Evolutionary conservation across 805 yeast genomes (phyloP).

Genomic region (Candida wancherniae): DNA sequence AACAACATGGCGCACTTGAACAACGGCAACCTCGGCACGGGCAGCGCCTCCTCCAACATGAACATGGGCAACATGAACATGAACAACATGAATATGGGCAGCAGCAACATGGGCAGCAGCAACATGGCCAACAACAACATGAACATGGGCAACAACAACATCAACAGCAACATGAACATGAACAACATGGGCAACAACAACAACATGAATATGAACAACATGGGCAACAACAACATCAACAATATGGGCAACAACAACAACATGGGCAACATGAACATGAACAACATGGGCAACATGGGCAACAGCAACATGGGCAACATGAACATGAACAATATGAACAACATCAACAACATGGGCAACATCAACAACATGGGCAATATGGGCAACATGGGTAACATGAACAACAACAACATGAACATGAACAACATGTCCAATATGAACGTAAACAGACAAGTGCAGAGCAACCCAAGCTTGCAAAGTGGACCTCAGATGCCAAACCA

Average conservation of each 20-base stretch:
- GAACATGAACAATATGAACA: slow-evolving; percentile 12
- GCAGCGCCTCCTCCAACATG: slow-evolving; percentile 4
- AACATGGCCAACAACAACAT: slow-evolving; percentile 11
- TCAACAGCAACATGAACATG: slow-evolving; percentile 5
- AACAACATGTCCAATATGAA: slow-evolving; percentile 14
- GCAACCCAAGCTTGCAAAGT: slow-evolving; percentile 6
- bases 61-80: slow-evolving; percentile 5
- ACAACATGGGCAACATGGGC: slow-evolving; percentile 9
- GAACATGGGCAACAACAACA: slow-evolving; percentile 2
- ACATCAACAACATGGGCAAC: slow-evolving; percentile 7
- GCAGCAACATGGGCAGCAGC: slow-evolving; percentile 6
- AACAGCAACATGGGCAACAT: slow-evolving; percentile 11
- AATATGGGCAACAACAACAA: slow-evolving; percentile 7
- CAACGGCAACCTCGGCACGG: slow-evolving; percentile 5
- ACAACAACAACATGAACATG: slow-evolving; percentile 10
- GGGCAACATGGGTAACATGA: slow-evolving; percentile 6
- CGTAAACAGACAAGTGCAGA: slow-evolving; percentile 3
- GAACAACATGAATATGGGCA: slow-evolving; percentile 4
- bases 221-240: slow-evolving; percentile 9
- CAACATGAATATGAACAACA: slow-evolving; percentile 5
- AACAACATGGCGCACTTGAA: slow-evolving; percentile 2
- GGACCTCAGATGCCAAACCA: slow-evolving; percentile 8
- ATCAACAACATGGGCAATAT: slow-evolving; percentile 10
- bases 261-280: slow-evolving; percentile 12
- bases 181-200: slow-evolving; percentile 5